These are phyloP conservation scores for Coleophoma eucalyptorum DNA, from an alignment of 2,329 filamentous ascomycete species.

Conservation along the genomic window DNA sequence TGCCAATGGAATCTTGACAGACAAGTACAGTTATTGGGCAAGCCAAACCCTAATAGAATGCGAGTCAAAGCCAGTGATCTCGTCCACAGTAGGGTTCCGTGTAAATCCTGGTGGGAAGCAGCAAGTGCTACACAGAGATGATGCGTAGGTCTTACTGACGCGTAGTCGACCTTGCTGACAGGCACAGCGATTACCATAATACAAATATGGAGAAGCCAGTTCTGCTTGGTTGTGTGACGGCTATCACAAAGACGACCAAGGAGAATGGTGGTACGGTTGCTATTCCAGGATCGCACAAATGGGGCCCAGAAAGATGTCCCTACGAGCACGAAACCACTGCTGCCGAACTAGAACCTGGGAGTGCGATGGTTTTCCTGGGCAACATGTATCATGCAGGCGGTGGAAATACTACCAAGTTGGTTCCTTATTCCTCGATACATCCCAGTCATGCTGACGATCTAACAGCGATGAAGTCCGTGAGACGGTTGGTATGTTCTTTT, in stretches of 20 bases:
- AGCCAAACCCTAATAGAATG: conserved; percentile 27
- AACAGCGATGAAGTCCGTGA: conserved; percentile 7
- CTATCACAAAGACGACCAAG: conserved; percentile 34
- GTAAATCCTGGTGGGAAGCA: conserved; percentile 35
- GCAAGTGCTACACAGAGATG: conserved; percentile 34
- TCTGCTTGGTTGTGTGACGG: conserved; percentile 34
- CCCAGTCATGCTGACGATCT: neutral
- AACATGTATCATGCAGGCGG: conserved; percentile 37
- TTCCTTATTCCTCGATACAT: neutral
- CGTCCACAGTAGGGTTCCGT: conserved; percentile 32
- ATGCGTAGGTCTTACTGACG: conserved; percentile 12
- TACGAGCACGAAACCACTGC: conserved; percentile 33
- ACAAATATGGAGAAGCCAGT: conserved; percentile 30
- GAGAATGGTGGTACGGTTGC: conserved; percentile 38
- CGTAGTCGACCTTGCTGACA: no score
- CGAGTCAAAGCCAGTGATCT: conserved; percentile 31
- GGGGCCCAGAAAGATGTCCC: conserved; percentile 33
- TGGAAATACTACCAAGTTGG: conserved; percentile 24
- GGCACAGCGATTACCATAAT: conserved; percentile 23
- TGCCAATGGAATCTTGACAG: conserved; percentile 30
- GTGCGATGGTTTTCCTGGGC: conserved; percentile 35
- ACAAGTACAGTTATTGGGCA: conserved; percentile 32
- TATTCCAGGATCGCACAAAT: conserved; percentile 36
- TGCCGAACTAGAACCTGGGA: conserved; percentile 35
- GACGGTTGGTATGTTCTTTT: conserved; percentile 12